Evolutionary conservation across 768 basidiomycete species (phyloP), one percentile per base, ranked within the genome.

Genomic region (Rubroboletus satanas): DNA sequence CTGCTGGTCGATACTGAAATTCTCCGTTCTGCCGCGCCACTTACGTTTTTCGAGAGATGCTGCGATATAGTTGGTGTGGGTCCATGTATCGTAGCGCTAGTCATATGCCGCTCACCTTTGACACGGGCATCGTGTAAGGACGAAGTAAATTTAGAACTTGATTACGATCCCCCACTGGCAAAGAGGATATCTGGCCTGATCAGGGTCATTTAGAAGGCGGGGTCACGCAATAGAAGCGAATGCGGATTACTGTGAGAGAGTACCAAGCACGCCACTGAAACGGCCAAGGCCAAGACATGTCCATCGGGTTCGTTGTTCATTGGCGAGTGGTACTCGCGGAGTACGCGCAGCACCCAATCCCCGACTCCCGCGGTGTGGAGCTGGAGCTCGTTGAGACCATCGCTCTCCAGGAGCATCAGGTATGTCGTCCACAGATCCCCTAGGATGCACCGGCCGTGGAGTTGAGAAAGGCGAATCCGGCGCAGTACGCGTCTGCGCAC

Each of bases 381-480:
- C 26, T 83, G 78, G 23, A 56, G 63, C 52, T 75, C 75, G 59
- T 83, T 84, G 47, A 74, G 64, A 4, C 73, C 73, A 36, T 76
- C 75, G 59, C 78, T 79, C 64, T 88, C 86, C 32, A 84, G 63
- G n/a, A 82, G 63, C 80, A 87, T 84, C 57, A 83, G 73, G 54
- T 83, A 74, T 7, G 77, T 77, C 8, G 78, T 78, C 78, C 82
- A 84, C 23, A 87, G 62, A 64, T 84, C 84, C 36, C 74, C 71
- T 1, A 65, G 58, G 42, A 79, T 56, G 28, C 63, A 56, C 29
- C 52, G 59, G 4, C 49, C 39, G 3, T 73, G 67, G 44, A 78
- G 54, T 18, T 57, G 56, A 26, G 48, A 55, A 31, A 63, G 70
- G 23, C 76, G 71, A 49, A 79, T 77, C 54, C 82, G 79, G 38